Evolutionary conservation across 805 yeast genomes (phyloP), one percentile per base, ranked within the genome.

Genomic region (Tetrapisispora namnaoensis): DNA sequence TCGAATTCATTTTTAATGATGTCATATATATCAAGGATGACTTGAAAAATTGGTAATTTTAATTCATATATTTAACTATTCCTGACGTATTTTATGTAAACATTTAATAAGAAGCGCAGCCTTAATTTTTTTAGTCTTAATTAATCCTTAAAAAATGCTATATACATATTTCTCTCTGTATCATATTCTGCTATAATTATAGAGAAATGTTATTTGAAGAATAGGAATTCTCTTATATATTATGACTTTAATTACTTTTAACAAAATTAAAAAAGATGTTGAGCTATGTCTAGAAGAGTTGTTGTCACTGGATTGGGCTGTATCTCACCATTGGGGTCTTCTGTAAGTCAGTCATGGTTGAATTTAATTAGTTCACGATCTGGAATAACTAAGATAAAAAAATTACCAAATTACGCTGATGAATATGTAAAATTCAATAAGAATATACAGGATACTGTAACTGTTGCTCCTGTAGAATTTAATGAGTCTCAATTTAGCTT

Each of bases 261-360:
- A 24, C 28, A 24, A 8, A 24, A 24, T 24, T 8, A 24, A 24
- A 24, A 8, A 24, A 24, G 28, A 24, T 24, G 28, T 8, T 8
- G 3, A 28, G 20, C 18, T 7, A 44, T 44, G 49, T 48, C 55
- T 17, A 65, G 71, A 50, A 69, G 96, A 65, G 95, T 91, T 0
- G 97, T 91, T 1, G 83, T 91, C 1, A 93, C 99, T 0, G 99
- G 99, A 0, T 62, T 93, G 8, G 98, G 98, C 0, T 68, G 86
- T 27, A 77, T 90, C 1, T 79, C 93, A 0, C 99, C 99, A 0
- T 68, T 93, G 3, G 98, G 97, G 0, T 79, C 80, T 6, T 90
- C 89, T 0, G 75, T 72, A 3, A 57, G 58, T 16, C 64, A 62
- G 14, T 66, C 78, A 3, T 86, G 91, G 90, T 45, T 61, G 2